phyloP scores from a whole-genome alignment of 345 rosid genomes.

The Hypericum androsaemum region DNA sequence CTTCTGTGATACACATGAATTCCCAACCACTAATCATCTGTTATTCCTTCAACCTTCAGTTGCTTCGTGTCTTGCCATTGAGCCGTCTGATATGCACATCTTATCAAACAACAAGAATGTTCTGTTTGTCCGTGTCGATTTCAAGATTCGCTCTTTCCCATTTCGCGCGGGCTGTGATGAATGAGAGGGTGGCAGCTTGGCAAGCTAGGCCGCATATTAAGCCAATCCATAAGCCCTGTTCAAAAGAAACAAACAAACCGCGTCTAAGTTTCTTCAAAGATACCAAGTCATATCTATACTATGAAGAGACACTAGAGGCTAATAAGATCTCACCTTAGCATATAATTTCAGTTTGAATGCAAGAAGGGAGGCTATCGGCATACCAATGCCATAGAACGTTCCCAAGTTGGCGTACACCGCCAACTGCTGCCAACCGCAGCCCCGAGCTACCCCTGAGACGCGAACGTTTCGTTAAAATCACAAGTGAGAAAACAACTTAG shows the following conservation, averaged over 20 bases:
- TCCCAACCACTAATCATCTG: too few relatives aligned
- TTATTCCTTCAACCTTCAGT: too few relatives aligned
- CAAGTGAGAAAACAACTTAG: background rate
- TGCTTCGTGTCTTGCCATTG: too few relatives aligned
- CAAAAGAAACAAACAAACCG: background rate
- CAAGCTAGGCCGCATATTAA: constrained; percentile 46
- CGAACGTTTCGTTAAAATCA: background rate
- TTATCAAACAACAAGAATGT: too few relatives aligned
- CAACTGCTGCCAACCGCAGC: constrained; percentile 68
- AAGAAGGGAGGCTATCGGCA: constrained; percentile 38
- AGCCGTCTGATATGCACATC: too few relatives aligned
- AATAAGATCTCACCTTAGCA: constrained; percentile 30
- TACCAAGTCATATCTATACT: background rate
- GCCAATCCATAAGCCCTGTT: constrained; percentile 74
- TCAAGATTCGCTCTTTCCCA: constrained; percentile 36
- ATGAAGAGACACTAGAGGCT: background rate
- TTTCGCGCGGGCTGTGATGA: constrained; percentile 33
- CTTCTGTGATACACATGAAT: too few relatives aligned
- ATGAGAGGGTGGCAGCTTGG: constrained; percentile 34
- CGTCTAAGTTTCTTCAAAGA: too few relatives aligned
- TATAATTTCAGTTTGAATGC: constrained; percentile 44
- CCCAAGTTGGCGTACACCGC: constrained; percentile 44
- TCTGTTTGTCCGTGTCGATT: too few relatives aligned
- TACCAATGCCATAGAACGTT: constrained; percentile 41
- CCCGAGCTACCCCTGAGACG: constrained; percentile 54